These are phyloP conservation scores for Coemansia sp. DNA, from an alignment of 192 early-diverging fungal species.

Conservation along the genomic window DNA sequence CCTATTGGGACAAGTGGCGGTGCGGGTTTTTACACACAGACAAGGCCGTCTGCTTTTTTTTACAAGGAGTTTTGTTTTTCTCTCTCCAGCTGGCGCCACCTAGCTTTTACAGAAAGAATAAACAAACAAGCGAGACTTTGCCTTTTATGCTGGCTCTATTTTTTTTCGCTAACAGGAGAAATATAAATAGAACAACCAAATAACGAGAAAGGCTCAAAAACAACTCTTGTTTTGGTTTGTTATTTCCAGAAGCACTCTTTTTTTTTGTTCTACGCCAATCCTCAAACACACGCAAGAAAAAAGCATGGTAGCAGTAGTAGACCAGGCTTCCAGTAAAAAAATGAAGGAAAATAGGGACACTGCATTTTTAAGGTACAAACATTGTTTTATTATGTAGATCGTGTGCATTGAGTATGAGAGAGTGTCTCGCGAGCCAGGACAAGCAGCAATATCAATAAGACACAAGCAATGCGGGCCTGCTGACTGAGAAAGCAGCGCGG, in stretches of 20 bases:
- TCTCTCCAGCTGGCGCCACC: neutral
- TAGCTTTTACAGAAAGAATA: neutral
- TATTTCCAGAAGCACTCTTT: neutral
- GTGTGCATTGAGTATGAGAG: neutral
- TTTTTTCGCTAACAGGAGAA: neutral
- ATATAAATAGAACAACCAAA: neutral
- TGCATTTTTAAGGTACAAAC: too few species aligned
- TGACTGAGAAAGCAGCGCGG: neutral
- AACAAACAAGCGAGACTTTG: neutral
- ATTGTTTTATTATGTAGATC: too few species aligned
- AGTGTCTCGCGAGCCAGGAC: neutral
- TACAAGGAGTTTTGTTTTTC: neutral
- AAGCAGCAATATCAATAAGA: neutral
- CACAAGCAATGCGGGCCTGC: neutral
- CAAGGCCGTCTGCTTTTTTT: neutral
- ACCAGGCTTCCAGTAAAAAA: neutral
- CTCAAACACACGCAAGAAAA: neutral
- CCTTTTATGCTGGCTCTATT: neutral
- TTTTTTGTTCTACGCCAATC: neutral
- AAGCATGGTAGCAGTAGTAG: neutral
- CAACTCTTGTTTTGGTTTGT: neutral
- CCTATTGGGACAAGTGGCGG: neutral
- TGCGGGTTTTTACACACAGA: too few species aligned
- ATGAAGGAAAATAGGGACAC: too few species aligned
- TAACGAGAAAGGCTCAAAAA: neutral